A percentile compares a stretch with the other conserved stretches of the same genome.
Conservation (phyloP, 345 rosid species). For the Eucalyptus leucophloia region DNA sequence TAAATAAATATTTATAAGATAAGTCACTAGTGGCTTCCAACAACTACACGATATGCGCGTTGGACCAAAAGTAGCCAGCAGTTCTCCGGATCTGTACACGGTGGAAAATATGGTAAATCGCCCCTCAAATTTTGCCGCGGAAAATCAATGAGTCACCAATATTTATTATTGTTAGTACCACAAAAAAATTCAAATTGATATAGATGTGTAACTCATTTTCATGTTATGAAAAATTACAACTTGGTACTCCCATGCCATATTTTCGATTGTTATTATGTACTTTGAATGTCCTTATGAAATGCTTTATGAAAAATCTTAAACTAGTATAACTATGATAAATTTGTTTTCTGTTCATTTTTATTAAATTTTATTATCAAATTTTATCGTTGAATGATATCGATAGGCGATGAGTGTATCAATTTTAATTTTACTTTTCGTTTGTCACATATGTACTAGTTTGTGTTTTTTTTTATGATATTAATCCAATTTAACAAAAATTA, state of each 20-base stretch:
- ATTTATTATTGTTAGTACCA: no score
- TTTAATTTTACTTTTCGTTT: no score
- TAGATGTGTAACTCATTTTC: not conserved
- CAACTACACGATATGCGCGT: not conserved
- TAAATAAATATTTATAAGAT: not conserved
- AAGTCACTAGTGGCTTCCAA: not conserved
- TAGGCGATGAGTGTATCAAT: fast-evolving
- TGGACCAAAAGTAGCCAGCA: not conserved
- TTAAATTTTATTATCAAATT: no score
- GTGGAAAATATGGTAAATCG: not conserved
- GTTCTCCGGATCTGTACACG: not conserved
- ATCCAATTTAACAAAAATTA: no score
- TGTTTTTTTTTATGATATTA: no score
- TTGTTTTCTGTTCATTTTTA: fast-evolving
- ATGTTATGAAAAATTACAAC: no score
- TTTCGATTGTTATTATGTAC: not conserved
- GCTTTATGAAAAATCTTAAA: no score
- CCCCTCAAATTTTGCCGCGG: not conserved
- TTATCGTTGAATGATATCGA: no score
- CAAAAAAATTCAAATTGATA: not conserved
- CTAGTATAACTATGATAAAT: fast-evolving
- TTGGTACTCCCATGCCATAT: not conserved
- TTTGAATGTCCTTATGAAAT: not conserved
- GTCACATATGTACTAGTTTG: fast-evolving
- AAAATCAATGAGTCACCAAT: not conserved